Evolutionary conservation across 768 basidiomycete species (phyloP), one percentile per base, ranked within the genome.

Genomic region (Tricholoma hemisulphureum): DNA sequence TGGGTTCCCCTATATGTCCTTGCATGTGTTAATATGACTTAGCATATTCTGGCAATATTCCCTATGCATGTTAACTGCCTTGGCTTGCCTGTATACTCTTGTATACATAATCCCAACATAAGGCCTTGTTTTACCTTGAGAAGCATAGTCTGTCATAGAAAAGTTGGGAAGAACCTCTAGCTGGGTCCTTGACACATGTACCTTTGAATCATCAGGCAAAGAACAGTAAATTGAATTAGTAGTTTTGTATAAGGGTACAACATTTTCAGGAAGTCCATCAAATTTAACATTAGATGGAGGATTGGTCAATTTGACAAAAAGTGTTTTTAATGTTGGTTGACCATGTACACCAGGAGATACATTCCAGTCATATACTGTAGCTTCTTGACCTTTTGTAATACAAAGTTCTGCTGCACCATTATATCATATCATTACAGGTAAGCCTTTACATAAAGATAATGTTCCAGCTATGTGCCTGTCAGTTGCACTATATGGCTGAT

Each of bases 121-220:
- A 10, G 20, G 13, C 13, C 69, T 39, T 14, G 69, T 68, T 52
- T 64, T 69, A 7, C 68, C 69, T 63, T 71, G 69, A 11, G 63
- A 61, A 2, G 64, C 58, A 64, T 69, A 68, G 48, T 67, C 69
- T 5, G 67, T 69, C 66, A 71, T 67, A 18, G 67, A 8, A 53
- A 62, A 71, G 51, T 67, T 67, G 11, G 61, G 63, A 23, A 66
- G 35, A 13, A 71, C 61, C 18, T 57, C 45, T 13, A 69, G 66
- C 53, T 70, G 69, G 34, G 50, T 39, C 41, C 66, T 43, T 20
- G 48, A 57, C 11, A 68, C 35, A 4, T 54, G 35, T 34, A 51
- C 10, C 6, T 31, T 32, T 4, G 29, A 16, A 9, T 51, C 51
- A 51, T 51, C 31, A 16, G 51, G 51, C 31, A 51, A 28, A 11